Conservation (phyloP, 2,329 filamentous ascomycete genomes). For the Pseudovirgaria hyperparasitica region DNA sequence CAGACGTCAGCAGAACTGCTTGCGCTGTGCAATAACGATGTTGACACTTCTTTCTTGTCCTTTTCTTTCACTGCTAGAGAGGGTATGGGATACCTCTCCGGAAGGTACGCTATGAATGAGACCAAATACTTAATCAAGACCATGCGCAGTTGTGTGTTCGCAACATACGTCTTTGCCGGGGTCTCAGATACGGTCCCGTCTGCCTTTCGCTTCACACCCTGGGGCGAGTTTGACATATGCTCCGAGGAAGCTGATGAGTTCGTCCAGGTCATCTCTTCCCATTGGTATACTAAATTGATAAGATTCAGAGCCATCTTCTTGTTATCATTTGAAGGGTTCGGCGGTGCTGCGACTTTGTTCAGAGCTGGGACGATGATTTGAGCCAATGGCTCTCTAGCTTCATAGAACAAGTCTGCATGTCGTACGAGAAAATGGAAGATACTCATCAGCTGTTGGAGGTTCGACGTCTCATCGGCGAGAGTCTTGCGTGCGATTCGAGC, state of each 20-base stretch:
- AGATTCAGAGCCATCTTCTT: constrained; percentile 85
- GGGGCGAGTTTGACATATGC: constrained; percentile 54
- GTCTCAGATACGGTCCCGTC: constrained; percentile 50
- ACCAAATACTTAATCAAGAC: constrained; percentile 92
- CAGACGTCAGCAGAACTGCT: constrained; percentile 62
- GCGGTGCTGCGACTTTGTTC: constrained; percentile 72
- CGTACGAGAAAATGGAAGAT: constrained; percentile 95
- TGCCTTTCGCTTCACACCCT: constrained; percentile 57
- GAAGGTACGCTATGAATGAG: constrained; percentile 82
- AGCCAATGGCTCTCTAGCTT: constrained; percentile 83
- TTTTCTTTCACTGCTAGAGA: constrained; percentile 31
- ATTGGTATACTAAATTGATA: constrained; percentile 81
- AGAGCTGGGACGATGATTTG: constrained; percentile 79
- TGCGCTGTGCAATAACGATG: constrained; percentile 15
- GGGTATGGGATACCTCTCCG: constrained; percentile 67
- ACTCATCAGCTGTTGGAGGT: constrained; percentile 88
- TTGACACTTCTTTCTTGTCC: constrained; percentile 23
- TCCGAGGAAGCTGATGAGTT: constrained; percentile 31
- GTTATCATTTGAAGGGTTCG: constrained; percentile 77
- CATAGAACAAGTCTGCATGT: constrained; percentile 88
- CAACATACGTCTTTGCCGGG: constrained; percentile 27
- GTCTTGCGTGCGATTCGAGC: constrained; percentile 83
- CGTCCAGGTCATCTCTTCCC: constrained; percentile 75
- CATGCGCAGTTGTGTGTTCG: constrained; percentile 45
- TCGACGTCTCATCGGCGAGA: constrained; percentile 84